Conservation (phyloP, 2,329 filamentous ascomycete genomes). For the Exophiala sp. region DNA sequence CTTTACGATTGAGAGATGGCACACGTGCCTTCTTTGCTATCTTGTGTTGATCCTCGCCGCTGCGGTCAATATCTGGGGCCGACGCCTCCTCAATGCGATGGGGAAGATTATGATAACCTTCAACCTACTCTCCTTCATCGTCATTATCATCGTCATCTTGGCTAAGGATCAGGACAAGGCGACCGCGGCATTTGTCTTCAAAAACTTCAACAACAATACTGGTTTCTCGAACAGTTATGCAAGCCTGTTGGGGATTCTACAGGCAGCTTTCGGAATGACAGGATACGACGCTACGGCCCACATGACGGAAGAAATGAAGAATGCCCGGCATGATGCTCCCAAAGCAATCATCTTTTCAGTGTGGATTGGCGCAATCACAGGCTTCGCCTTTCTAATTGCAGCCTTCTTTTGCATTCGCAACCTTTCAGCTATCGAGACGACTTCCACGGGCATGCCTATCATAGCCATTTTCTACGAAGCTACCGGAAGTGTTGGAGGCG, state of each 20-base stretch:
- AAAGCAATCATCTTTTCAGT: slow-evolving; percentile 22
- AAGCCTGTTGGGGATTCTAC: slow-evolving; percentile 52
- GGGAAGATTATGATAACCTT: no score
- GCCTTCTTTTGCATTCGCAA: slow-evolving; percentile 29
- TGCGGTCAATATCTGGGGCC: no score
- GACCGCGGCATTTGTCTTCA: slow-evolving; percentile 53
- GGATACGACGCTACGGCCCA: slow-evolving; percentile 49
- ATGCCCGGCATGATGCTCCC: no score
- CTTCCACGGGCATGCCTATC: slow-evolving; percentile 41
- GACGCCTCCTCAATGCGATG: no score
- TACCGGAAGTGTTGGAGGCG: slow-evolving; percentile 37
- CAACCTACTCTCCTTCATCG: no score
- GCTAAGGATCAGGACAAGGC: no score
- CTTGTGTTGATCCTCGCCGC: no score
- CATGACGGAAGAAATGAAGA: slow-evolving; percentile 45
- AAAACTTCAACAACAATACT: slow-evolving; percentile 45
- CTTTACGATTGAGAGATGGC: no score
- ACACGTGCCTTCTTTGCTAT: no score
- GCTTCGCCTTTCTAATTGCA: slow-evolving; percentile 24
- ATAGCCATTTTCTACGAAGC: slow-evolving; percentile 47
- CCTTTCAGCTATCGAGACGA: slow-evolving; percentile 32
- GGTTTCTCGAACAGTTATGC: slow-evolving; percentile 50
- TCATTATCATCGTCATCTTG: no score
- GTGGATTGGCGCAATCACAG: slow-evolving; percentile 33
- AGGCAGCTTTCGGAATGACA: slow-evolving; percentile 34